phyloP scores from a whole-genome alignment of 257 asterid genomes.

The Ajuga chamaepitys region DNA sequence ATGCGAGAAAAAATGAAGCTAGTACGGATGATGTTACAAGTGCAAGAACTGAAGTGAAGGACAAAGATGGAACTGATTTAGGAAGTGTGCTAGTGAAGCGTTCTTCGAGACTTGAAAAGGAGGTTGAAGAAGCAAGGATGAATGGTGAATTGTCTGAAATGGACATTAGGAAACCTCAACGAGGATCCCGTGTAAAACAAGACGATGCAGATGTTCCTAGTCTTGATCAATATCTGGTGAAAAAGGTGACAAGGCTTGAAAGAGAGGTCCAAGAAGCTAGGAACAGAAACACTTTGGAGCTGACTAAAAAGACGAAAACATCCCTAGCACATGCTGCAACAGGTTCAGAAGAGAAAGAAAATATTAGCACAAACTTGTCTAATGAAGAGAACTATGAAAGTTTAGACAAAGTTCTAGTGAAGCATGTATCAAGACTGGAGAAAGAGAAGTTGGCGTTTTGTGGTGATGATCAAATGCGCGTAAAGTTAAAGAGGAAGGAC shows the following conservation, averaged over 20 bases:
- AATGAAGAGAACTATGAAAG: slow-evolving; percentile 32
- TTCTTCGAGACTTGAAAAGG: slow-evolving; percentile 70
- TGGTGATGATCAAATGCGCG: slow-evolving; percentile 30
- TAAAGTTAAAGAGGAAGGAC: slow-evolving; percentile 31
- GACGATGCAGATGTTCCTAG: slow-evolving; percentile 44
- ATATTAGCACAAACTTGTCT: background rate
- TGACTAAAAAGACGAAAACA: background rate
- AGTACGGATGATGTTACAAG: slow-evolving; percentile 10
- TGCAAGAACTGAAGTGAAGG: slow-evolving; percentile 20
- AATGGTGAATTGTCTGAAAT: slow-evolving; percentile 13
- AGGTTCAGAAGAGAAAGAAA: slow-evolving; percentile 43
- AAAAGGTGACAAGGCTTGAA: slow-evolving; percentile 66
- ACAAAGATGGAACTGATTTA: slow-evolving; percentile 24
- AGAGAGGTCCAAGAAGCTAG: slow-evolving; percentile 74
- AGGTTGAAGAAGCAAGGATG: slow-evolving; percentile 39
- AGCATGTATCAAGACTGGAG: slow-evolving; percentile 77
- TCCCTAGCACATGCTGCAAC: background rate
- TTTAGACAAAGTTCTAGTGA: slow-evolving; percentile 63
- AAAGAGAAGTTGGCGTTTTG: slow-evolving; percentile 43
- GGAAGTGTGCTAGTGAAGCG: slow-evolving; percentile 44
- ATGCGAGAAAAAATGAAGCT: slow-evolving; percentile 39
- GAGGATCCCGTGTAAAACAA: slow-evolving; percentile 8
- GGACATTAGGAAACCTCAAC: slow-evolving; percentile 17
- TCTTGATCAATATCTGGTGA: slow-evolving; percentile 64
- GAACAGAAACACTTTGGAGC: slow-evolving; percentile 22